Base-by-base conservation (phyloP, 2,329 filamentous ascomycete genomes). In the Colletotrichum falcatum region DNA sequence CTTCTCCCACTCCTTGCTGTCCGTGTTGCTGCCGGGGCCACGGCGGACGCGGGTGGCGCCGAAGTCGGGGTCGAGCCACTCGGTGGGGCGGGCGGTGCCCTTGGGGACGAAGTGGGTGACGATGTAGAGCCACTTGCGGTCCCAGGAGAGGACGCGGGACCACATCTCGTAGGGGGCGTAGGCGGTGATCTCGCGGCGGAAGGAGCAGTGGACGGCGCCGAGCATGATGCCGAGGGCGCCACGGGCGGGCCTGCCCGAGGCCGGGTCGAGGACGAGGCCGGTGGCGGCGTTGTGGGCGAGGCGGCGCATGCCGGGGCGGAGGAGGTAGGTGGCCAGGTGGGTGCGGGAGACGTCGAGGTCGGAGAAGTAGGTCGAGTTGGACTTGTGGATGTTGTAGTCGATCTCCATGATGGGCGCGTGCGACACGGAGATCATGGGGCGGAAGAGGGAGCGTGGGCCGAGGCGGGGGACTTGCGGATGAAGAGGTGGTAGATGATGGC, bases 311-410 rank as follows among this genome's bases (percentile, higher is more conserved):
- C 89, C 90, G 0, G 87, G 85, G 26, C 86, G 87, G 63, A 91
- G 83, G 2, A 95, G 82, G 74, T 90, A 89, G 59, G 90, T 91
- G 63, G 97, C 89, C 11, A 96, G 88, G 73, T 97, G 93, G 0
- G 92, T 92, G 66, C 96, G 92, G 48, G 92, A 90, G 70, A 95
- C 88, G 81, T 97, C 94, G 74, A 97, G 89, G 80, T 97, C 94
- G 74, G 90, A 85, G 78, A 97, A 97, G 84, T 97, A 97, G 37
- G 94, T 97, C 75, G 88, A 90, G 83, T 94, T 94, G 72, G 90
- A 91, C 79, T 95, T 94, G 86, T 95, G 92, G 53, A 94, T 78
- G 82, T 96, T 95, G 83, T 94, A 94, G 82, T 97, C 95, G 76
- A 91, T 94, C 81, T 97, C 94, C 74, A 92, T 86, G 64, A 92